A percentile compares a stretch with the other conserved stretches of the same genome.
phyloP scores from a whole-genome alignment of 306 rosid genomes.

The Trichosanthes cucumerina region DNA sequence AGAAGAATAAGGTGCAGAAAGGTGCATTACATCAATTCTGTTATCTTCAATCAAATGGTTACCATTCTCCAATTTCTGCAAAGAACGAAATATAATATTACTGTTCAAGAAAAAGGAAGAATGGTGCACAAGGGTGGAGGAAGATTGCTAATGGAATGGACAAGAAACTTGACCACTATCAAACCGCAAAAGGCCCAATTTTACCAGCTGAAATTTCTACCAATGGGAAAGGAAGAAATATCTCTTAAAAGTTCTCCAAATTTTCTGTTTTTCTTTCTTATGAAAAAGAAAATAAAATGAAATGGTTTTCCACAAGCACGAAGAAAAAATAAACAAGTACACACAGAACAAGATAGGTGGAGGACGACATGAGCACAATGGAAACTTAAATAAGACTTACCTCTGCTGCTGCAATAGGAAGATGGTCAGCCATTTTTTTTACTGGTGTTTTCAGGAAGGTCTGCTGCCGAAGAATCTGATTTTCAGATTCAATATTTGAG shows the following conservation, averaged over 20 bases:
- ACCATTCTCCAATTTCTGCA: constrained; percentile 80
- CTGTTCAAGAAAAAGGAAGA: background rate
- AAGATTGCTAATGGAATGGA: background rate
- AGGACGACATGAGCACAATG: constrained; percentile 1
- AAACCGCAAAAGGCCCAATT: background rate
- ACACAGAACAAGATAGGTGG: background rate
- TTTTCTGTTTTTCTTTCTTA: background rate
- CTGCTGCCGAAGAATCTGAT: constrained; percentile 79
- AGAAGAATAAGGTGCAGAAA: background rate
- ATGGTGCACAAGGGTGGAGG: background rate
- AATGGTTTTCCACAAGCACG: background rate
- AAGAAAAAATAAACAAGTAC: background rate
- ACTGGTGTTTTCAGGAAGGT: constrained; percentile 42
- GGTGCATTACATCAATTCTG: constrained; percentile 38
- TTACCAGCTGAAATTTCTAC: background rate
- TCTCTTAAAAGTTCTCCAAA: background rate
- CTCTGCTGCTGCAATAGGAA: constrained; percentile 39
- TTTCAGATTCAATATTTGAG: constrained; percentile 73
- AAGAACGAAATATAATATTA: constrained; percentile 4
- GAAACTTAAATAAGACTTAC: constrained; percentile 23
- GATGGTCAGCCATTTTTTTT: constrained; percentile 52
- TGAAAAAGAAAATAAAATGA: background rate
- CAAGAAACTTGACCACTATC: background rate
- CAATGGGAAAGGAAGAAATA: background rate
- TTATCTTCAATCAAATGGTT: constrained; percentile 60